Base-by-base conservation (phyloP, 2,329 filamentous ascomycete genomes). In the Pseudonectria buxi region DNA sequence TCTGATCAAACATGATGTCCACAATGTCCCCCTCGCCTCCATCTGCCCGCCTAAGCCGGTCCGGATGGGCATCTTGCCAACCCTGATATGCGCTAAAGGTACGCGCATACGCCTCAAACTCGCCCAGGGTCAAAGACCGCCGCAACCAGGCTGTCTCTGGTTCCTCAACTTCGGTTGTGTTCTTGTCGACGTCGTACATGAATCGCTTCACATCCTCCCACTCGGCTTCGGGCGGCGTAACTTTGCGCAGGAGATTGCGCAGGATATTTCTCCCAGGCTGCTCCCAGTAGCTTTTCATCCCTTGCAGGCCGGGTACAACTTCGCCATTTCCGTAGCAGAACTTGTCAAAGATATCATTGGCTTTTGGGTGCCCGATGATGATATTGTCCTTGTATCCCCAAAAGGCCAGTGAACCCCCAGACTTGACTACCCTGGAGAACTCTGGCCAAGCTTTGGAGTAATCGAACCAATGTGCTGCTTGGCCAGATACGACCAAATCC, bases 401-500 rank as follows among this genome's bases (percentile, higher is more conserved):
- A 51, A 79, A 77, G 0, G 76, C 76, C n/a, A 83, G 47, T 1
- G 73, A 75, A 12, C 76, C 78, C 11, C 72, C 72, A 2, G 56
- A 54, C 32, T 70, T 64, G 27, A 81, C 58, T 7, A 77, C 68
- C 10, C 74, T 65, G 9, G 59, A 60, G 38, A 82, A 53, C 48
- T 75, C 70, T 0, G 66, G 66, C 72, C 75, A 83, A 3, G 71
- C 65, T 26, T 60, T 63, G 7, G 43, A 27, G 49, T 74, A 76
- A 52, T 81, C 68, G 54, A 83, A 83, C 78, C 78, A 83, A 53
- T 83, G 79, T 27, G 77, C 76, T 7, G 78, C 69, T 49, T 83
- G 77, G 7, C 64, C 69, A 4, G 67, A 59, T 12, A 70, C 64
- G 5, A 60, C 62, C 47, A 69, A 58, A 51, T 83, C 78, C 2